Conservation (phyloP, 1,139 yeast genomes). For the Pichiaceae sp. region DNA sequence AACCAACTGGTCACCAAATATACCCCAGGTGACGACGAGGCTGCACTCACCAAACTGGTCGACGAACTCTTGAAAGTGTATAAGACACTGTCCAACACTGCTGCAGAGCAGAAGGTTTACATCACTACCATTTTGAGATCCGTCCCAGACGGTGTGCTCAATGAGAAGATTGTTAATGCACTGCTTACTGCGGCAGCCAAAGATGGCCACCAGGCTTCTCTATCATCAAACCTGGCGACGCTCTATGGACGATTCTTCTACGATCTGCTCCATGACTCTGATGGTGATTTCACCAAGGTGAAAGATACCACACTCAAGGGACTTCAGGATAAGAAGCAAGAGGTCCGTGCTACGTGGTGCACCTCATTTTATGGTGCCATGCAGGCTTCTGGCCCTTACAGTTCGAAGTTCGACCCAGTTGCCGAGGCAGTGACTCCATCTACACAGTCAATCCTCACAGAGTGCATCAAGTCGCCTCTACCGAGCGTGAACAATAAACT, state of each 20-base stretch:
- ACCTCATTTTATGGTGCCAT: slow-evolving; percentile 35
- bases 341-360: slow-evolving; percentile 64
- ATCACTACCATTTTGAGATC: slow-evolving; percentile 33
- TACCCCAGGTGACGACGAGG: slow-evolving; percentile 7
- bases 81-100: slow-evolving; percentile 51
- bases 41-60: slow-evolving; percentile 26
- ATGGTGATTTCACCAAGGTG: slow-evolving; percentile 6
- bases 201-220: slow-evolving; percentile 67
- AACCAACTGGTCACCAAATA: slow-evolving; percentile 18
- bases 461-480: slow-evolving; percentile 38
- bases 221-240: slow-evolving; percentile 42
- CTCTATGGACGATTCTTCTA: slow-evolving; percentile 35
- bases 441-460: slow-evolving; percentile 29
- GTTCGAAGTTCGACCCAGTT: too few relatives aligned
- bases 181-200: slow-evolving; percentile 49
- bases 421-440: neutral
- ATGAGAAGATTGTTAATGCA: slow-evolving; percentile 29
- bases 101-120: slow-evolving; percentile 49
- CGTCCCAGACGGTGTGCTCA: slow-evolving; percentile 23
- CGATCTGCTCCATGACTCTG: slow-evolving; percentile 1
- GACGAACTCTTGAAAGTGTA: slow-evolving; percentile 50
- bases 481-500: slow-evolving; percentile 41
- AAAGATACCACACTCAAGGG: slow-evolving; percentile 43
- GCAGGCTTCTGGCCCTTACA: neutral
- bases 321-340: slow-evolving; percentile 53